These are phyloP conservation scores for Aspergillus unguis DNA, from an alignment of 2,329 filamentous ascomycete species.

Conservation along the genomic window DNA sequence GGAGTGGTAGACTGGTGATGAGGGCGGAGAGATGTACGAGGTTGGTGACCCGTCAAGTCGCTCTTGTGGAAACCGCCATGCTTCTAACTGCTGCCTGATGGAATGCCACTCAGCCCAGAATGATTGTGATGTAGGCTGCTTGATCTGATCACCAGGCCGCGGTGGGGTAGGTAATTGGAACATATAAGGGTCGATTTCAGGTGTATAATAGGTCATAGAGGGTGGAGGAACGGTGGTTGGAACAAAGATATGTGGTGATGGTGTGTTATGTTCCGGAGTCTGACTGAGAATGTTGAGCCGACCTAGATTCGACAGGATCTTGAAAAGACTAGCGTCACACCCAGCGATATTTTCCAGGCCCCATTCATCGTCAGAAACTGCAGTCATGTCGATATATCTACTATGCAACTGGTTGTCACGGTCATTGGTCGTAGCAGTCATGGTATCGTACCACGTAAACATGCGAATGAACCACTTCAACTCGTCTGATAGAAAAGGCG, in stretches of 20 bases:
- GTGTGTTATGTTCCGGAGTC: slow-evolving; percentile 42
- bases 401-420: slow-evolving; percentile 75
- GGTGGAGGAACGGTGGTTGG: slow-evolving; percentile 32
- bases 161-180: slow-evolving; percentile 32
- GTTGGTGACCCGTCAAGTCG: slow-evolving; percentile 16
- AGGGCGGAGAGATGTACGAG: slow-evolving; percentile 30
- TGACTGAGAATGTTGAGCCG: slow-evolving; percentile 82
- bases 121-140: slow-evolving; percentile 24
- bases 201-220: slow-evolving; percentile 30
- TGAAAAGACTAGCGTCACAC: slow-evolving; percentile 83
- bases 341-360: slow-evolving; percentile 81
- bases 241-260: slow-evolving; percentile 13
- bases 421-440: slow-evolving; percentile 88
- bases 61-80: slow-evolving; percentile 68
- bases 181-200: slow-evolving; percentile 38
- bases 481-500: slow-evolving; percentile 64
- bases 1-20: slow-evolving; percentile 24
- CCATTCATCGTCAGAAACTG: slow-evolving; percentile 64
- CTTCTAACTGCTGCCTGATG: slow-evolving; percentile 69
- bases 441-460: slow-evolving; percentile 92
- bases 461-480: slow-evolving; percentile 80
- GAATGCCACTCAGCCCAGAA: slow-evolving; percentile 89
- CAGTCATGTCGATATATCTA: slow-evolving; percentile 60
- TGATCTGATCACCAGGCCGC: slow-evolving; percentile 18
- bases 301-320: slow-evolving; percentile 76